phyloP scores from a whole-genome alignment of 2,329 filamentous ascomycete species.

The Fusarium sulawesiense region DNA sequence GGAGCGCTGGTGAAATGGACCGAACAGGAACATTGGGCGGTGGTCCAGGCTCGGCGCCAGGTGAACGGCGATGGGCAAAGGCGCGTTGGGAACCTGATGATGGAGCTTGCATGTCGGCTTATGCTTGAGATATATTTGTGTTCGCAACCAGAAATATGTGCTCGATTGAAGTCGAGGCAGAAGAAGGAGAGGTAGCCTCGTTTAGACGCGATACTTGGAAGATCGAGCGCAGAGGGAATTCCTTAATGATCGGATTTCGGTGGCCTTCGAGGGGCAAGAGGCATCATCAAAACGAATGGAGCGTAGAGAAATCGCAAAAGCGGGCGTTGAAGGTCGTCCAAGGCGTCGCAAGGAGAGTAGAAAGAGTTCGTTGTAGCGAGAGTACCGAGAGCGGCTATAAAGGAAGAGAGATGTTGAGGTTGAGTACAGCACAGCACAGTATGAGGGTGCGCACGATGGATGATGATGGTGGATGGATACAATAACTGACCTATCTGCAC shows the following conservation, averaged over 20 bases:
- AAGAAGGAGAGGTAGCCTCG: conserved; percentile 7
- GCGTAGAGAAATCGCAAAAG: conserved; percentile 22
- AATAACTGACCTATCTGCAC: conserved; percentile 6
- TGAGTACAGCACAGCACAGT: not conserved
- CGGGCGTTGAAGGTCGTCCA: conserved; percentile 9
- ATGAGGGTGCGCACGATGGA: conserved; percentile 7
- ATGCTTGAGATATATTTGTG: conserved; percentile 9
- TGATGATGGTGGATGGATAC: conserved; percentile 24
- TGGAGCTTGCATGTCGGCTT: conserved; percentile 39
- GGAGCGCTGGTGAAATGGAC: conserved; percentile 71
- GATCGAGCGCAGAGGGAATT: conserved; percentile 27
- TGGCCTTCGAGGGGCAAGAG: conserved; percentile 43
- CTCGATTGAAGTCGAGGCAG: not conserved
- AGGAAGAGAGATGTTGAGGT: conserved; percentile 1
- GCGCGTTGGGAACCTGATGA: conserved; percentile 59
- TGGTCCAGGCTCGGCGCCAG: conserved; percentile 70
- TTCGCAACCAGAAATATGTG: conserved; percentile 16
- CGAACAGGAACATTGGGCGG: conserved; percentile 66
- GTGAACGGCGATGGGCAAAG: conserved; percentile 69
- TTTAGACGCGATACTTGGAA: conserved; percentile 4
- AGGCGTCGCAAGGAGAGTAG: conserved; percentile 10
- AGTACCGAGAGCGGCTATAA: conserved; percentile 9
- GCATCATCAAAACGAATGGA: conserved; percentile 45
- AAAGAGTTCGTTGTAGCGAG: conserved; percentile 18
- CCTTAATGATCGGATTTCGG: conserved; percentile 41